Conservation (phyloP, 106 monocot species). For the Dactylorhiza incarnata region DNA sequence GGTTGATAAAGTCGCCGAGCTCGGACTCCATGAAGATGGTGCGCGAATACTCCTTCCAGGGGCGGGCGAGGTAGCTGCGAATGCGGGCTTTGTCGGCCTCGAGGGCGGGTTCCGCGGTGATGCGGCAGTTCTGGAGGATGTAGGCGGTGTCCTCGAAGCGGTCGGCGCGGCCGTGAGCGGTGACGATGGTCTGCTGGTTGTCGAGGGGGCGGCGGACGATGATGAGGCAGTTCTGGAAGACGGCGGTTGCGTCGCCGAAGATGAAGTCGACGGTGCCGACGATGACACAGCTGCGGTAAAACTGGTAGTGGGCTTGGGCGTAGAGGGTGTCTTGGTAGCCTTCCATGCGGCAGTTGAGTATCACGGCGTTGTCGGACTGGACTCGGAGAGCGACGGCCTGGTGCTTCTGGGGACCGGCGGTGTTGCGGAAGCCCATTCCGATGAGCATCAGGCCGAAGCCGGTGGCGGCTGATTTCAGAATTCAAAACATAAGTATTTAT, state of each 20-base stretch:
- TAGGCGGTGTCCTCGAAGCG: constrained; percentile 62
- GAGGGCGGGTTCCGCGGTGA: constrained; percentile 36
- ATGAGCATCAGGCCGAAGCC: constrained; percentile 40
- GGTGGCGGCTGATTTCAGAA: constrained; percentile 18
- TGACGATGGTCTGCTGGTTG: constrained; percentile 46
- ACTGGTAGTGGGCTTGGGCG: constrained; percentile 65
- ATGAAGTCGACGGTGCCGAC: constrained; percentile 77
- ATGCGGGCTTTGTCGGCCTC: not conserved
- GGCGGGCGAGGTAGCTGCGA: constrained; percentile 48
- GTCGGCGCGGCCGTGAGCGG: constrained; percentile 57
- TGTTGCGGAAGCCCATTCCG: constrained; percentile 44
- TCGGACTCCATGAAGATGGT: constrained; percentile 55
- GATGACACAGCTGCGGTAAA: constrained; percentile 73
- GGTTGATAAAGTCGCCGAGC: constrained; percentile 40
- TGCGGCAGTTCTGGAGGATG: constrained; percentile 46
- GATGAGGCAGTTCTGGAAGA: constrained; percentile 72
- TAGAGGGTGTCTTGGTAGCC: constrained; percentile 85
- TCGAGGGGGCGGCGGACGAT: constrained; percentile 47
- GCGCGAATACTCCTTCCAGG: constrained; percentile 69
- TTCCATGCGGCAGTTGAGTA: constrained; percentile 54
- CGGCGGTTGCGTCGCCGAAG: constrained; percentile 78
- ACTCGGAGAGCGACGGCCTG: constrained; percentile 75
- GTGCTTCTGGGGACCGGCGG: constrained; percentile 47
- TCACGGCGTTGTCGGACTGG: constrained; percentile 50
- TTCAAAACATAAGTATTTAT: not conserved